These are phyloP conservation scores for Flaveria robusta DNA, from an alignment of 129 eudicot genomes.

Conservation along the genomic window DNA sequence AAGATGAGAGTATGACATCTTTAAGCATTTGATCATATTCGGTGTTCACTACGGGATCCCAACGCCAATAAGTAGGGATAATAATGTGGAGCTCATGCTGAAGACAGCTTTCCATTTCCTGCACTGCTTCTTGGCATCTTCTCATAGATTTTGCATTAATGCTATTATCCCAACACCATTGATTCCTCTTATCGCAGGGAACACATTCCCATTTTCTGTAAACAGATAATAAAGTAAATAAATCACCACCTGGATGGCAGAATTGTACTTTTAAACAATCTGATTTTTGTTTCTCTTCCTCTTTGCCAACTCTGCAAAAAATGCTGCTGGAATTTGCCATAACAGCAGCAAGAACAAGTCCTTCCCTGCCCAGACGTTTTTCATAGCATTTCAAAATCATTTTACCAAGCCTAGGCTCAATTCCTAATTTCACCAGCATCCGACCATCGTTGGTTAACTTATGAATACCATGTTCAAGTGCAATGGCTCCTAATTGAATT, in stretches of 20 bases:
- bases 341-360: conserved; percentile 89
- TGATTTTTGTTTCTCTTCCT: conserved; percentile 68
- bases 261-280: conserved; percentile 83
- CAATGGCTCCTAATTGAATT: conserved; percentile 71
- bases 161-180: conserved; percentile 97
- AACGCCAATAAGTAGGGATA: conserved; percentile 71
- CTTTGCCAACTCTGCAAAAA: conserved; percentile 84
- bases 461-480: conserved; percentile 37
- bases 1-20: conserved; percentile 59
- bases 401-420: conserved; percentile 91
- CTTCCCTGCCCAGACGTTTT: conserved; percentile 68
- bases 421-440: conserved; percentile 67
- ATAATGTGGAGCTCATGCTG: conserved; percentile 60
- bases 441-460: conserved; percentile 60
- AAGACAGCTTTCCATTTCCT: conserved; percentile 74
- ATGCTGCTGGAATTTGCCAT: conserved; percentile 92
- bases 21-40: conserved; percentile 51
- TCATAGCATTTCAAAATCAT: conserved; percentile 59
- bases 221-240: conserved; percentile 85
- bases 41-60: conserved; percentile 53
- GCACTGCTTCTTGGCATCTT: conserved; percentile 75
- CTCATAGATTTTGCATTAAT: conserved; percentile 88
- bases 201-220: conserved; percentile 74
- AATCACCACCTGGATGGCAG: conserved; percentile 83
- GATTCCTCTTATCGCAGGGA: conserved; percentile 47